phyloP scores from a whole-genome alignment of 1,284 basidiomycete genomes.

The Naganishia sp. region DNA sequence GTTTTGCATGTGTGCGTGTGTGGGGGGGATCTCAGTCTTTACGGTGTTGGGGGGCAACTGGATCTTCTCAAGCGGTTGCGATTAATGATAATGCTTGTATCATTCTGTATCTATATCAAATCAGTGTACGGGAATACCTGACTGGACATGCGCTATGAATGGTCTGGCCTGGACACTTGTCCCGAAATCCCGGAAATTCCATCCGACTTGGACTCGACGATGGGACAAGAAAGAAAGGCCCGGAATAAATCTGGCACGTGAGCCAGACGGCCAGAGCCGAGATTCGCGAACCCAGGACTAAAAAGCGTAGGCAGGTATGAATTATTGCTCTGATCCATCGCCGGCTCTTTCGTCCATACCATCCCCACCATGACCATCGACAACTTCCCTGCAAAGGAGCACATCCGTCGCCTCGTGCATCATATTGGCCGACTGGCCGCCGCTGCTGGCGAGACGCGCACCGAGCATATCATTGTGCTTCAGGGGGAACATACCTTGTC shows the following conservation, averaged over 20 bases:
- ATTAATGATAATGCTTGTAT: too few relatives aligned
- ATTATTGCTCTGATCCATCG: background rate
- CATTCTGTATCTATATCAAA: too few relatives aligned
- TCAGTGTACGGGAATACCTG: too few relatives aligned
- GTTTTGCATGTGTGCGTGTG: too few relatives aligned
- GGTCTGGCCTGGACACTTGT: too few relatives aligned
- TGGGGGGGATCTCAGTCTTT: too few relatives aligned
- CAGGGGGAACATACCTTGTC: slow-evolving; percentile 59
- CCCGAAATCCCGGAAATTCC: too few relatives aligned
- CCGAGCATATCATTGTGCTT: slow-evolving; percentile 50
- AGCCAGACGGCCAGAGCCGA: background rate
- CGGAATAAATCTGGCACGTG: background rate
- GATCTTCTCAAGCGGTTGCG: too few relatives aligned
- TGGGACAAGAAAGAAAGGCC: background rate
- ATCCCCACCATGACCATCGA: slow-evolving; percentile 3
- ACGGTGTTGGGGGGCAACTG: too few relatives aligned
- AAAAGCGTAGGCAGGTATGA: background rate
- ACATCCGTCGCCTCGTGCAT: slow-evolving; percentile 12
- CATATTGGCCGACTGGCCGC: slow-evolving; percentile 6
- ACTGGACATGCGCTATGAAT: too few relatives aligned
- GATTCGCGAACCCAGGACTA: background rate
- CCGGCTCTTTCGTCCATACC: background rate
- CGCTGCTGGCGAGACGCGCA: background rate
- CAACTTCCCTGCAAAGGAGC: slow-evolving; percentile 25
- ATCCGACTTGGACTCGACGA: too few relatives aligned